Base-by-base conservation (phyloP, 495 filamentous ascomycete species). In the Trypethelium eluteriae region DNA sequence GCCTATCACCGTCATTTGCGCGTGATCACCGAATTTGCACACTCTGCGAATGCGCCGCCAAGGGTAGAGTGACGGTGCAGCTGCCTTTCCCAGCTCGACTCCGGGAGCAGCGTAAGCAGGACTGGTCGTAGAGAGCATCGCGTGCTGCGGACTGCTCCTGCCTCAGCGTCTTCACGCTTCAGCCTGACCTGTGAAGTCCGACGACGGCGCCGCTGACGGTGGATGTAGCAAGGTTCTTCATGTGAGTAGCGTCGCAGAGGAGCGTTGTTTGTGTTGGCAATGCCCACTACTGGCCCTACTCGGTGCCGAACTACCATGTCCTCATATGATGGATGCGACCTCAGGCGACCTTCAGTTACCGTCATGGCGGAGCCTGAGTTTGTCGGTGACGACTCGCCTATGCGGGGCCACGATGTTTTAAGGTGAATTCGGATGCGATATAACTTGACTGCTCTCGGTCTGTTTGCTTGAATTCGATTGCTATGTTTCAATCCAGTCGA, bases 11-110 rank as follows among this genome's bases (percentile, higher is more conserved):
- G 14, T 14, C 41, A 14, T 44, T 14, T 18, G 53, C 53, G 53
- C 53, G 53, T 59, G 53, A 36, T 59, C 53, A 59, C 32, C 18
- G 11, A 14, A 44, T n/a, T 14, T 16, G 41, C 41, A 46, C 41
- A 9, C 12, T 16, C 49, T 53, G 18, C 11, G 10, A 53, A n/a
- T n/a, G 12, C 16, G 49, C 53, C 32, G 32, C 7, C 7, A 59
- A 34, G 5, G 53, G 53, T 18, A 25, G 53, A 59, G 11, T 32
- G 25, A 59, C 53, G 36, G 53, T 14, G 53, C 25, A 59, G 53
- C 53, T 59, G 53, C 53, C 53, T 59, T 59, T 59, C 53, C 53
- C 53, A 59, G 53, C 32, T 7, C 32, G 36, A n/a, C n/a, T 14
- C 49, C 49, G 49, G 18, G 49, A n/a, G 49, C 49, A 5, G 18